Base-by-base conservation (phyloP, 2,329 filamentous ascomycete genomes). In the Magnaporthales sp. region DNA sequence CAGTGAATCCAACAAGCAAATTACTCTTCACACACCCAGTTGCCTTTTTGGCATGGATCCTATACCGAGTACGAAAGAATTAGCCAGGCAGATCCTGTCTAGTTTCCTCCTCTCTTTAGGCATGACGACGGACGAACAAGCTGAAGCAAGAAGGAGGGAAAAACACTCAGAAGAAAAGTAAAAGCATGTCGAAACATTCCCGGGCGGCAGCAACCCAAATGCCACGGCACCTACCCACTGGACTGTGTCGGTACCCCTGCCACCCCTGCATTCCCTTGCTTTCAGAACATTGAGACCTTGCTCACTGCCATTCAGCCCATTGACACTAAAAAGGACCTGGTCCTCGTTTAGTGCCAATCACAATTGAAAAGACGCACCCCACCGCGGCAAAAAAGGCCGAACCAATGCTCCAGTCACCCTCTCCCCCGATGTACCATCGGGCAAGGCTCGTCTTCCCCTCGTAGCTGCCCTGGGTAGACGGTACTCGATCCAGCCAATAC, bases 351-450 rank as follows among this genome's bases (percentile, higher is more conserved):
- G 56, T 58, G 56, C 26, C 56, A 27, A 26, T 60, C 56, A 60
- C 56, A 11, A n/a, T 15, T 27, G 11, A 24, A 15, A 60, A 15
- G 3, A 60, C 26, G 56, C 29, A 27, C 56, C 56, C 56, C 56
- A 60, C 56, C 56, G 56, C 56, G 56, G 56, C 56, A 60, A 60
- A 60, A 60, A 58, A 60, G 22, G 56, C 56, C 56, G 56, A 60
- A 27, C 24, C 11, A 60, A 11, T 60, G 26, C 56, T 60, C 22
- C 56, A 60, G 56, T 27, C 24, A 27, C 6, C 56, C 19, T 60
- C 56, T 60, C 54, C 24, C 24, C 22, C 56, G 26, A 24, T 8
- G n/a, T 24, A 26, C 54, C 54, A 11, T 58, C 54, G 15, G 32
- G 24, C 56, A 60, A 60, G 24, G 11, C 56, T 27, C 26, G 10